These are phyloP conservation scores for Heliamphora exappendiculata DNA, from an alignment of 148 eudicot species.

Conservation along the genomic window DNA sequence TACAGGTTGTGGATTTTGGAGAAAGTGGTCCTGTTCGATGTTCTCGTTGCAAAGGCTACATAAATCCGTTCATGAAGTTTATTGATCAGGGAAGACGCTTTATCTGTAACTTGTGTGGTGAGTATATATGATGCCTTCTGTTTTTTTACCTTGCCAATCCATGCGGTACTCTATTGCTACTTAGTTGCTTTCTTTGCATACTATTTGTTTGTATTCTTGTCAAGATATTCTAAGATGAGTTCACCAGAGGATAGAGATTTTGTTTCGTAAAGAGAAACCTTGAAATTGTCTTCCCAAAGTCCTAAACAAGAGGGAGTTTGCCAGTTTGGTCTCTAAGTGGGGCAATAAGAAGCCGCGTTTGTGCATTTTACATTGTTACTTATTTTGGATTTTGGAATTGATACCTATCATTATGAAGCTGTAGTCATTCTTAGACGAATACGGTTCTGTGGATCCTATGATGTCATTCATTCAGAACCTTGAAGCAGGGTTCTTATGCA, in stretches of 20 bases:
- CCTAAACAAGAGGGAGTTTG: no score
- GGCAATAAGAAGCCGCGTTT: constrained; percentile 1
- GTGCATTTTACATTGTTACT: background rate
- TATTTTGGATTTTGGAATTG: background rate
- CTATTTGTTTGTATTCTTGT: background rate
- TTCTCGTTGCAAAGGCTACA: constrained; percentile 98
- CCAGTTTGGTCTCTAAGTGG: constrained; percentile 4
- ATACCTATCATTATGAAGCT: background rate
- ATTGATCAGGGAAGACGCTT: constrained; percentile 91
- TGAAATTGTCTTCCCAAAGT: no score
- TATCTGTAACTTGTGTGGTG: constrained; percentile 94
- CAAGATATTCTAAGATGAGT: no score
- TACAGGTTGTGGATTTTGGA: constrained; percentile 89
- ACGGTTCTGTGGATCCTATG: background rate
- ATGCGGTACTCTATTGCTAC: background rate
- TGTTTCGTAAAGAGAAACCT: no score
- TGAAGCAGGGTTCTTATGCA: background rate
- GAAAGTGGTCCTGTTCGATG: constrained; percentile 98
- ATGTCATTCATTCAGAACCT: background rate
- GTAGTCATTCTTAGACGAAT: background rate
- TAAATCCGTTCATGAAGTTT: constrained; percentile 95
- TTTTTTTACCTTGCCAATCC: background rate
- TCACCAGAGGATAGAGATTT: no score
- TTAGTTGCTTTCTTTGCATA: background rate
- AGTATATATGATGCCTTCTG: constrained; percentile 16